A percentile compares a stretch with the other conserved stretches of the same genome.
Conservation (phyloP, 1,284 basidiomycete genomes). For the Ganoderma resinaceum region DNA sequence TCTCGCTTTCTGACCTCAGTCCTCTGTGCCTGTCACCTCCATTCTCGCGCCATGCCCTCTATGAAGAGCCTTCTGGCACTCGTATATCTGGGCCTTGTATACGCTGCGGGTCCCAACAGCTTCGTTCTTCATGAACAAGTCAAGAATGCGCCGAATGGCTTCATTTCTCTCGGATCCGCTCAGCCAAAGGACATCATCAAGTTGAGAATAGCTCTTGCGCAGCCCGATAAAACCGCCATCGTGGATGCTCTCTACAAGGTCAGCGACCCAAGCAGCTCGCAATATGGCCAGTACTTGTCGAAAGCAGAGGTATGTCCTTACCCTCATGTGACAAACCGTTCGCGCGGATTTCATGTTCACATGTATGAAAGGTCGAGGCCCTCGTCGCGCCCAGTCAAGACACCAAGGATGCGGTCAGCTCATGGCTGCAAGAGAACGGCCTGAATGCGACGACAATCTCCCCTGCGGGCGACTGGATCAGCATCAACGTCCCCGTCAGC, state of each 20-base stretch:
- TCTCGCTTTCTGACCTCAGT: background rate
- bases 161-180: constrained; percentile 29
- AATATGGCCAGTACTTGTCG: constrained; percentile 42
- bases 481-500: constrained; percentile 43
- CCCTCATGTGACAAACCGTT: background rate
- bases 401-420: constrained; percentile 41
- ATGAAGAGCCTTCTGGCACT: background rate
- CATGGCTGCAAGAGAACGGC: constrained; percentile 44
- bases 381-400: constrained; percentile 44
- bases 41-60: background rate
- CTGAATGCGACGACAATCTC: constrained; percentile 38
- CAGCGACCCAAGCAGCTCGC: constrained; percentile 18
- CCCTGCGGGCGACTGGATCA: constrained; percentile 48
- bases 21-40: too few relatives aligned
- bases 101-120: background rate
- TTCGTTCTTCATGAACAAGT: constrained; percentile 30
- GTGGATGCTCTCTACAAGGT: constrained; percentile 35
- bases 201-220: constrained; percentile 37
- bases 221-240: constrained; percentile 37
- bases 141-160: constrained; percentile 29
- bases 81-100: background rate
- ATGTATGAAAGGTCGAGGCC: constrained; percentile 41
- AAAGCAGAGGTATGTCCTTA: constrained; percentile 37
- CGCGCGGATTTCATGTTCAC: background rate
- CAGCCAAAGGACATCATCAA: constrained; percentile 25